Conservation (phyloP, 306 rosid species). For the Senna tora region DNA sequence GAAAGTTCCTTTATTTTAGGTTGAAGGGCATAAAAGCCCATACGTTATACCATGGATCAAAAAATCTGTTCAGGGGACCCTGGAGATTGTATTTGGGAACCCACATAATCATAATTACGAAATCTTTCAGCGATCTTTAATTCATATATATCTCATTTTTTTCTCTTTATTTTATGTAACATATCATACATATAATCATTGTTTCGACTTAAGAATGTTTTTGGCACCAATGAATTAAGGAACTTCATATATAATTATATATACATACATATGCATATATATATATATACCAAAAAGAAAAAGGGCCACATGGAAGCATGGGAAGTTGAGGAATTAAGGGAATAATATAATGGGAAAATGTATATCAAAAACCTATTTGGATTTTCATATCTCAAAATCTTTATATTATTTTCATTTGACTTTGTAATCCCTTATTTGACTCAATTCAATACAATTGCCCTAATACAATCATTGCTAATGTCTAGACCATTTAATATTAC, state of each 20-base stretch:
- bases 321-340: slow-evolving; percentile 6
- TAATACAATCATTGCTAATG: neutral
- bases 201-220: neutral
- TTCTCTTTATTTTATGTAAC: neutral
- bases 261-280: too few species aligned
- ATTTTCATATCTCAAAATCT: neutral
- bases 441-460: neutral
- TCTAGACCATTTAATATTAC: slow-evolving; percentile 1
- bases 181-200: slow-evolving; percentile 20
- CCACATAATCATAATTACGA: neutral
- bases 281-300: neutral
- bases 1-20: neutral
- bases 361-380: neutral
- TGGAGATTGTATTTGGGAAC: neutral
- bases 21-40: neutral
- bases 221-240: neutral
- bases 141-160: neutral
- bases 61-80: slow-evolving; percentile 13
- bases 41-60: neutral
- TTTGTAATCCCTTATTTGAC: slow-evolving; percentile 7
- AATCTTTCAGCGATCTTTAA: neutral
- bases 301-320: slow-evolving; percentile 17
- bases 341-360: neutral
- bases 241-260: neutral
- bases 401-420: neutral